Percentiles rank a stretch among this genome's conserved stretches.
Evolutionary conservation across 495 filamentous ascomycete species (phyloP).

Genomic region (Polyplosphaeria fusca): DNA sequence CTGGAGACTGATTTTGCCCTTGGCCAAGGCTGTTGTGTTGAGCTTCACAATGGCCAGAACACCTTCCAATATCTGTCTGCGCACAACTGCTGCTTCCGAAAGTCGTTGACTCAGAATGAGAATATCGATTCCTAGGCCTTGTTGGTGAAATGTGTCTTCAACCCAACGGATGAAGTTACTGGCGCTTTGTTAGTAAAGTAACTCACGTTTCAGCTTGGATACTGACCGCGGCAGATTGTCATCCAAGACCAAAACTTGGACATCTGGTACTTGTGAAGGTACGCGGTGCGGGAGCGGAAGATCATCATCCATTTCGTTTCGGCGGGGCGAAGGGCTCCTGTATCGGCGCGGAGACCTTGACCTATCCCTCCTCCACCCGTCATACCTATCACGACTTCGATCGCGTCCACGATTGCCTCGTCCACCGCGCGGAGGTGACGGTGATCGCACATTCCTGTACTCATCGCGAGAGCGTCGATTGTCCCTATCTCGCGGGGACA

Average conservation of each 20-base stretch:
- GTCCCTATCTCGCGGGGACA: conserved; percentile 34
- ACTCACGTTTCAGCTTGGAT: not conserved
- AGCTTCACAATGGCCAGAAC: conserved; percentile 82
- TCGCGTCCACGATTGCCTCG: conserved; percentile 20
- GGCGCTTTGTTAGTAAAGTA: conserved; percentile 1
- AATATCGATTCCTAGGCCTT: conserved; percentile 69
- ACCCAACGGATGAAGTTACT: conserved; percentile 80
- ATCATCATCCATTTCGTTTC: conserved; percentile 55
- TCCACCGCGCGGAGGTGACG: conserved; percentile 50
- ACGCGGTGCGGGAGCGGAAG: conserved; percentile 70
- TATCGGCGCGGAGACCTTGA: conserved; percentile 58
- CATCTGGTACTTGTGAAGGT: conserved; percentile 78
- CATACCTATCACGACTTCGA: conserved; percentile 48
- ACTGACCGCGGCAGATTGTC: conserved; percentile 65
- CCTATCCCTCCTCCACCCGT: conserved; percentile 47
- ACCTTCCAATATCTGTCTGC: conserved; percentile 82
- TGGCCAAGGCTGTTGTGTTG: conserved; percentile 60
- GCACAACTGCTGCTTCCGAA: conserved; percentile 69
- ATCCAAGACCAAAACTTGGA: conserved; percentile 80
- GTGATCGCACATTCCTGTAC: conserved; percentile 61
- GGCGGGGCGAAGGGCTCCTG: conserved; percentile 65
- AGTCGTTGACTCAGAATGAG: conserved; percentile 76
- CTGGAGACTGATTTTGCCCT: conserved; percentile 70
- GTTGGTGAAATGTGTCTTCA: conserved; percentile 66
- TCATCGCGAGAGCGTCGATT: conserved; percentile 49